Evolutionary conservation across 2,329 filamentous ascomycete genomes (phyloP).

Genomic region (Xylariaceae sp.): DNA sequence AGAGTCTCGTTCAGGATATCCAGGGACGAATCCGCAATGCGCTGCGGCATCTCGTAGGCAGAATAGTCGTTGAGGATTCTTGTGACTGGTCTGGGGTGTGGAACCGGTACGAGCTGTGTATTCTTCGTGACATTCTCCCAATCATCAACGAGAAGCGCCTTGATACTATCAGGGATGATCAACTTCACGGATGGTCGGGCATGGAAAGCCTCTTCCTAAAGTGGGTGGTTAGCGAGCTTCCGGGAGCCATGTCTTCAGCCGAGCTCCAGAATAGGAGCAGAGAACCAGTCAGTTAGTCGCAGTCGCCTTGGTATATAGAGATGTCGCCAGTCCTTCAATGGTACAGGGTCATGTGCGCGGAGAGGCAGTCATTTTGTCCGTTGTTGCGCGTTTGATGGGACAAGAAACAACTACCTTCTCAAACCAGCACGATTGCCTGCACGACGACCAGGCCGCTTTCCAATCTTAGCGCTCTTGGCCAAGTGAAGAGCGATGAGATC

Average conservation of each 20-base stretch:
- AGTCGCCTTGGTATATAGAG: no score
- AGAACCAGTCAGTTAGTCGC: not conserved
- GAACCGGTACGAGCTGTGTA: constrained; percentile 79
- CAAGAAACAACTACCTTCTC: no score
- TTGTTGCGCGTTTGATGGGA: no score
- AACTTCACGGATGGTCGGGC: constrained; percentile 80
- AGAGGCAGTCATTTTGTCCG: not conserved
- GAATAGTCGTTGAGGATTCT: constrained; percentile 78
- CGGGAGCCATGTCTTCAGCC: not conserved
- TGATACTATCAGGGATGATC: constrained; percentile 80
- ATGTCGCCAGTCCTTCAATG: no score
- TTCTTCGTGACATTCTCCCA: constrained; percentile 99
- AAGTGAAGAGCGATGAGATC: no score
- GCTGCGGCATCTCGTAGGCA: constrained; percentile 61
- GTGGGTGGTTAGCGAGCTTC: constrained; percentile 9
- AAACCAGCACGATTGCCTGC: no score
- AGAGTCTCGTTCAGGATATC: constrained; percentile 90
- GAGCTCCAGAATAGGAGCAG: not conserved
- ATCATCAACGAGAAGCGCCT: constrained; percentile 90
- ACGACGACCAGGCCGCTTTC: no score
- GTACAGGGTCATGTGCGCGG: not conserved
- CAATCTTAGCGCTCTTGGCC: no score
- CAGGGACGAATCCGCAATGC: constrained; percentile 60
- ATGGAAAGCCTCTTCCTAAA: constrained; percentile 83
- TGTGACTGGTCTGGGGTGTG: constrained; percentile 68